These are phyloP conservation scores for Chrysanthemum seticuspe DNA, from an alignment of 129 eudicot genomes.

Conservation along the genomic window DNA sequence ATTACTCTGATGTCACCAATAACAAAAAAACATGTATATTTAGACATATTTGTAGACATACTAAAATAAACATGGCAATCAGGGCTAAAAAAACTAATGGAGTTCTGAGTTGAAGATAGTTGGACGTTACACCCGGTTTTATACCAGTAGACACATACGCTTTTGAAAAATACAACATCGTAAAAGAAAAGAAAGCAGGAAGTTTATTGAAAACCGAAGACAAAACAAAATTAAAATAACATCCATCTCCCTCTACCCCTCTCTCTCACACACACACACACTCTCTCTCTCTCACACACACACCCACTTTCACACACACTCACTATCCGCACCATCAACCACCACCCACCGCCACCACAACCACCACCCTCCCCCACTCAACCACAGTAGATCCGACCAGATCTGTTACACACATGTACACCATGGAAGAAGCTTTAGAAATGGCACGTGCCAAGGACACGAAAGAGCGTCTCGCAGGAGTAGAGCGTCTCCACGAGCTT, in stretches of 20 bases:
- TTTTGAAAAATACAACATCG: no score
- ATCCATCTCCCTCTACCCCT: slow-evolving; percentile 6
- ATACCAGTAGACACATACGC: no score
- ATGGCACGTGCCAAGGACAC: slow-evolving; percentile 86
- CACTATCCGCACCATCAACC: slow-evolving; percentile 30
- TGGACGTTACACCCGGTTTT: no score
- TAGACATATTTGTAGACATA: no score
- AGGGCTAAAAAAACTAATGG: no score
- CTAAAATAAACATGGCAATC: no score
- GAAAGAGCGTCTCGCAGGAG: slow-evolving; percentile 92
- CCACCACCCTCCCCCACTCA: slow-evolving; percentile 23
- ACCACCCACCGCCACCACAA: slow-evolving; percentile 18
- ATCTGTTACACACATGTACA: slow-evolving; percentile 14
- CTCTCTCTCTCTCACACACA: slow-evolving; percentile 23
- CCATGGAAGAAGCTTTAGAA: slow-evolving; percentile 90
- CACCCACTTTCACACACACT: slow-evolving; percentile 21
- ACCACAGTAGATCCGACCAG: slow-evolving; percentile 39
- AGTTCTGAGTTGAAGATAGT: no score
- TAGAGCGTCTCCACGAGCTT: slow-evolving; percentile 80
- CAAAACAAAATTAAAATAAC: neutral
- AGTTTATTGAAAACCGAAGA: no score
- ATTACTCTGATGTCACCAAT: no score
- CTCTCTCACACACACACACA: slow-evolving; percentile 20
- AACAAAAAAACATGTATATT: no score
- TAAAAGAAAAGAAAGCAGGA: no score